Conservation (phyloP, 2,329 filamentous ascomycete species). For the Fusarium sp. region DNA sequence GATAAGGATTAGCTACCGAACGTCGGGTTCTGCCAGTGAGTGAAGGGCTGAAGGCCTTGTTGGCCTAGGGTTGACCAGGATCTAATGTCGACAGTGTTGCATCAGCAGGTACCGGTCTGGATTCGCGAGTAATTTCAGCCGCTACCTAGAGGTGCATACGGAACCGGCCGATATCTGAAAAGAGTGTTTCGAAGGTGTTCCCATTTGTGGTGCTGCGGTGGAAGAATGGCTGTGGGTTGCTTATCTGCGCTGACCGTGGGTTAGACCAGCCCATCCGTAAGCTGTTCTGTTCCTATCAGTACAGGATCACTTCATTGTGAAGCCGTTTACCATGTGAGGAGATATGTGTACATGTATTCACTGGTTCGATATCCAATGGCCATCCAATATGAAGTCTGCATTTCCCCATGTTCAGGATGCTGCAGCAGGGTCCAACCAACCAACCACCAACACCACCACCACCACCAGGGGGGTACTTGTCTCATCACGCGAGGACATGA, state of each 20-base stretch:
- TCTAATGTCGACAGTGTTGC: background rate
- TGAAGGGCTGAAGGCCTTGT: too few species aligned
- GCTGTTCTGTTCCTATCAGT: background rate
- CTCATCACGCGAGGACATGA: constrained; percentile 42
- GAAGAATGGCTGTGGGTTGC: constrained; percentile 5
- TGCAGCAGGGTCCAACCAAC: constrained; percentile 32
- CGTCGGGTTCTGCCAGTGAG: background rate
- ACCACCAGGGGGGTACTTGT: constrained; percentile 14
- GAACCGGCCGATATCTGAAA: constrained; percentile 25
- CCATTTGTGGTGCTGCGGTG: constrained; percentile 16
- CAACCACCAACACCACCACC: background rate
- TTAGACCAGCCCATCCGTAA: background rate
- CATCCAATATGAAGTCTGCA: constrained; percentile 36
- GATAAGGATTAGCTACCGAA: constrained; percentile 22
- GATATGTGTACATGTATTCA: constrained; percentile 9
- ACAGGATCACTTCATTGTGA: background rate
- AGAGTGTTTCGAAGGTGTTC: constrained; percentile 20
- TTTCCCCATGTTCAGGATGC: constrained; percentile 36
- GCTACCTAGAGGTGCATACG: background rate
- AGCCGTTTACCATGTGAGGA: background rate
- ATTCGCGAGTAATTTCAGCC: constrained; percentile 19
- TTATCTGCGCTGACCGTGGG: constrained; percentile 1
- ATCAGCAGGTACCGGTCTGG: constrained; percentile 1
- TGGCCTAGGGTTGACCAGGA: constrained; percentile 24
- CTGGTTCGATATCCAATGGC: constrained; percentile 31